Evolutionary conservation across 2,329 filamentous ascomycete species (phyloP), one percentile per base, ranked within the genome.

Genomic region (Beauveria pseudobassiana): DNA sequence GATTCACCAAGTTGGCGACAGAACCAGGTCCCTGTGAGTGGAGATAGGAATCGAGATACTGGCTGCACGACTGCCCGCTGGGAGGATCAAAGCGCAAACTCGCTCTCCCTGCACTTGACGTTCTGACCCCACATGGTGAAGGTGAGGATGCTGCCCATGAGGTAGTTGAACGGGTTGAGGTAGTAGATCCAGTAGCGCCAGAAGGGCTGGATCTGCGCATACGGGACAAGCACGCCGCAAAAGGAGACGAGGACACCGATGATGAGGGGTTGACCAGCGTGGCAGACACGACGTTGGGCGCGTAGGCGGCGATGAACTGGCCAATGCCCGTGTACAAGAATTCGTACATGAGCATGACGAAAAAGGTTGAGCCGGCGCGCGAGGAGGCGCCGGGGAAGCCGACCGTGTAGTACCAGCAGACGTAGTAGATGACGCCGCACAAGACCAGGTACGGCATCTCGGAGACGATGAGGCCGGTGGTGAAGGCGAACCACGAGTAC

Each of bases 211-310:
- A 92, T 79, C 28, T 80, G 79, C 0, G 68, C 67, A 65, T 87
- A 90, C 0, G 88, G 88, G 0, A 91, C 88, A 5, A 91, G 77
- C 1, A 92, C 87, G 64, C 89, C 89, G 67, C 88, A 91, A 76
- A 93, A 92, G 1, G 82, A 83, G 9, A 90, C 80, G 3, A 91
- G 76, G 46, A 85, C 71, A 68, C 80, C 78, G 61, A 87, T 73
- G 12, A 86, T 58, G 0, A 87, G 68, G 0, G 83, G 64, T 86
- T 86, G 63, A 80, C 78, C 5, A 87, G 75, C 0, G 82, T 75
- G 0, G 84, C 84, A 50, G 86, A 85, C 12, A 84, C 79, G 40
- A 79, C 82, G 64, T 84, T 86, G 0, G 84, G 84, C 0, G 83
- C 81, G 63, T 86, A 87, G 1, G 85, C 83, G 0, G 83, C 83